Evolutionary conservation across 768 basidiomycete species (phyloP).

Genomic region (Podaxis sp.): DNA sequence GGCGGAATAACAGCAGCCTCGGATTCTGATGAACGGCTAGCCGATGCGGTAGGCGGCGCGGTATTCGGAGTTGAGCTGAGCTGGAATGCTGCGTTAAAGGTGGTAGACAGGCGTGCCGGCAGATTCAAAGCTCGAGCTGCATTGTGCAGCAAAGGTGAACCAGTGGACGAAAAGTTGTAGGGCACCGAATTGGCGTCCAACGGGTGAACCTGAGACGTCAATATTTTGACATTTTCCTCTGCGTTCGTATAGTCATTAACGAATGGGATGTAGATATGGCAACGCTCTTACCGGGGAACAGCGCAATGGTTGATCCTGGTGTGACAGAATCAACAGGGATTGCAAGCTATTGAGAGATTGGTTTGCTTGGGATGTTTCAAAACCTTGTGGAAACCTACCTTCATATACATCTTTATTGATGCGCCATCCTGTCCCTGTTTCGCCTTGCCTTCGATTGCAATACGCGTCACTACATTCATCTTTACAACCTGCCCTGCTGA

Average conservation of each 20-base stretch:
- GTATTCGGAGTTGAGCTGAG: constrained; percentile 31
- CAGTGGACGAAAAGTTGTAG: constrained; percentile 68
- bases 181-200: constrained; percentile 69
- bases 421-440: constrained; percentile 66
- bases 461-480: constrained; percentile 69
- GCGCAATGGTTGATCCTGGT: constrained; percentile 67
- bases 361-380: not conserved
- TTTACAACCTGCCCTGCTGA: constrained; percentile 44
- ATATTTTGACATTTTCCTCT: constrained; percentile 82
- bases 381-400: constrained; percentile 41
- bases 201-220: constrained; percentile 75
- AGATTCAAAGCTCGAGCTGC: constrained; percentile 71
- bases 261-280: not conserved
- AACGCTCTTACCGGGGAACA: constrained; percentile 63
- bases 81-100: constrained; percentile 60
- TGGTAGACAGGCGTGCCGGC: constrained; percentile 56
- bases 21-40: constrained; percentile 37
- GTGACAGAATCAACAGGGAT: constrained; percentile 64
- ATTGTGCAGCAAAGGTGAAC: constrained; percentile 63
- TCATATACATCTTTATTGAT: constrained; percentile 73
- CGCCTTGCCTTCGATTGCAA: constrained; percentile 74
- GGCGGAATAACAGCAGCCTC: constrained; percentile 35
- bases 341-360: constrained; percentile 45
- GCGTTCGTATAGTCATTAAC: not conserved
- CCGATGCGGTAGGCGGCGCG: constrained; percentile 25